Conservation (phyloP, 306 rosid species). For the Vigna unguiculata region DNA sequence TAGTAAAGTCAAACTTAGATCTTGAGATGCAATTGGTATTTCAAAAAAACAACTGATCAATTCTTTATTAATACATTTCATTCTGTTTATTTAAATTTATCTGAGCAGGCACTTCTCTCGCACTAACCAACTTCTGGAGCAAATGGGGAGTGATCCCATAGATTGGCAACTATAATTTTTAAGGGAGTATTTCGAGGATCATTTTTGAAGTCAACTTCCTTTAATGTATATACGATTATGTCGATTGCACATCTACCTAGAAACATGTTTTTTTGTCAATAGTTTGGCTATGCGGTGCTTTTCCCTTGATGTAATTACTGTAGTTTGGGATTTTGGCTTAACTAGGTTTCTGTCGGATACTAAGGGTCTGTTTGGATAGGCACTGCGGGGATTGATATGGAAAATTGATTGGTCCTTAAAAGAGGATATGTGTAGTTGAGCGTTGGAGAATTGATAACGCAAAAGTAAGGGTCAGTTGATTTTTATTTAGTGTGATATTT, state of each 20-base stretch:
- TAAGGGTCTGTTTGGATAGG: no score
- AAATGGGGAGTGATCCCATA: conserved; percentile 65
- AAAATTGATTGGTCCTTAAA: no score
- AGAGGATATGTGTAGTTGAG: no score
- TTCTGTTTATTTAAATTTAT: conserved; percentile 29
- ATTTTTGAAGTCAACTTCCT: conserved; percentile 16
- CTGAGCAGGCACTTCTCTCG: conserved; percentile 87
- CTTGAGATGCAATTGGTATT: not conserved
- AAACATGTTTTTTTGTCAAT: conserved; percentile 36
- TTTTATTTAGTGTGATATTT: no score
- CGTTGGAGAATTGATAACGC: no score
- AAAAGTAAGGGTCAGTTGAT: no score
- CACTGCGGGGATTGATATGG: no score
- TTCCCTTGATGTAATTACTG: conserved; percentile 15
- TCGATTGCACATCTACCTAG: conserved; percentile 28
- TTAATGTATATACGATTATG: conserved; percentile 15
- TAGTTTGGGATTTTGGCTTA: conserved; percentile 33
- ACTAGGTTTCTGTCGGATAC: conserved; percentile 1
- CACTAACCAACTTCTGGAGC: conserved; percentile 79
- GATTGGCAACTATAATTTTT: conserved; percentile 81
- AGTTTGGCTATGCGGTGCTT: conserved; percentile 7
- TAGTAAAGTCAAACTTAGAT: conserved; percentile 22
- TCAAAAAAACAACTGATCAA: not conserved
- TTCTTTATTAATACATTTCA: not conserved
- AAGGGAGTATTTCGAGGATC: conserved; percentile 4